Evolutionary conservation across 225 moss, liverwort and hornwort species (phyloP), one percentile per base, ranked within the genome.

Genomic region (Ulota crispa): DNA sequence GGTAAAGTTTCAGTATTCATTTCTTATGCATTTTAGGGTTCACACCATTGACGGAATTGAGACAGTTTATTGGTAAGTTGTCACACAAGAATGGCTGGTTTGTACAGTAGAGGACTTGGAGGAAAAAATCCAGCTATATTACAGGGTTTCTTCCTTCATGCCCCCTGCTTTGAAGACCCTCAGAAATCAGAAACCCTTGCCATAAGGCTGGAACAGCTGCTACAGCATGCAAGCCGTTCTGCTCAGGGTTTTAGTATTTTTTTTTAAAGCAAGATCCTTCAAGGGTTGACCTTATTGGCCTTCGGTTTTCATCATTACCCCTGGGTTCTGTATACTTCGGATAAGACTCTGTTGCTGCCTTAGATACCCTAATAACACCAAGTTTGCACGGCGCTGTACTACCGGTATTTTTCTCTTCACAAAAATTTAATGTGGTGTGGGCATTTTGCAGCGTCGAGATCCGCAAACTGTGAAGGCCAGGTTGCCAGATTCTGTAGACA

Each of bases 401-500:
- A 2, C 14, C 30, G 50, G 34, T 20, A 12, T n/a, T 20, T 6
- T 7, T 66, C 26, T 67, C 39, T 19, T 8, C 32, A 30, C 61
- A 43, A 65, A 50, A 70, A 75, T 60, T 71, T 32, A 82, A 82
- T 28, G 53, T 67, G 53, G 50, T 43, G 24, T 83, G 66, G 77
- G 70, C 60, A 30, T 74, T 64, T 20, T 71, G 80, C 86, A 90
- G 90, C 60, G 70, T 9, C 88, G 77, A 57, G 82, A 82, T 31
- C 21, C 62, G 1, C 83, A 78, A 75, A 23, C 84, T 72, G 79
- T 64, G 37, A 82, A 66, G 53, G 68, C 69, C 62, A 79, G 76
- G 47, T 66, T 81, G 21, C 77, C 90, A 70, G 86, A 80, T 67
- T 84, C 86, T 15, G 74, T 84, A 55, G 88, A 79, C 62, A 81